phyloP scores from a whole-genome alignment of 2,329 filamentous ascomycete species.

The Esteya vermicola region DNA sequence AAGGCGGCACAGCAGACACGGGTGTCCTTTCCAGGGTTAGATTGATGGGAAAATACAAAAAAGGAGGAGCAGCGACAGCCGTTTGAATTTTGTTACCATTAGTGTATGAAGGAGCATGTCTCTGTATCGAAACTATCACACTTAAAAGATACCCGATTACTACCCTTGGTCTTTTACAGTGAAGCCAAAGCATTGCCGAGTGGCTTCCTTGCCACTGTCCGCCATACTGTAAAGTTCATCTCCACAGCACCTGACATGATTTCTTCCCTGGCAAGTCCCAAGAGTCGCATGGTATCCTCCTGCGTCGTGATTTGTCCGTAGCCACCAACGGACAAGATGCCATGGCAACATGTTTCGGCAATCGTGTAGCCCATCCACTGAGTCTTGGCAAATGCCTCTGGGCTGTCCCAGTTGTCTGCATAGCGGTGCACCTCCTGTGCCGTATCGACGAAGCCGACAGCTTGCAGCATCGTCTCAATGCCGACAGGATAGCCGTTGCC shows the following conservation, averaged over 20 bases:
- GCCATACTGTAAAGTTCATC: slow-evolving; percentile 1
- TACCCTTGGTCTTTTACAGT: too few species aligned
- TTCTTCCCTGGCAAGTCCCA: neutral
- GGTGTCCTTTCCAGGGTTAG: slow-evolving; percentile 18
- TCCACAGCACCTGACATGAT: neutral
- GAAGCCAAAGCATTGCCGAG: too few species aligned
- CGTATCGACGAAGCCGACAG: neutral
- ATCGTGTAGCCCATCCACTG: neutral
- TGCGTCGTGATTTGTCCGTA: slow-evolving; percentile 1
- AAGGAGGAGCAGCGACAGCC: neutral
- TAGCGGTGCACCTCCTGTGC: neutral
- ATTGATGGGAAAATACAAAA: slow-evolving; percentile 10
- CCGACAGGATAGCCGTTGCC: neutral
- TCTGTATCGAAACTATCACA: too few species aligned
- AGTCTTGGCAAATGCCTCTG: neutral
- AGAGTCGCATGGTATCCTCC: slow-evolving; percentile 1
- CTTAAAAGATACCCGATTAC: too few species aligned
- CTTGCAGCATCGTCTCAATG: neutral
- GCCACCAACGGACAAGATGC: slow-evolving; percentile 4
- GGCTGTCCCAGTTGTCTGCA: neutral
- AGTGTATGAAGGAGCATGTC: too few species aligned
- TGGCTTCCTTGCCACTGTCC: slow-evolving; percentile 2
- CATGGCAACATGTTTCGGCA: neutral
- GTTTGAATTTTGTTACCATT: too few species aligned
- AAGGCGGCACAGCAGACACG: slow-evolving; percentile 11